phyloP scores from a whole-genome alignment of 176 grass and related monocot species.

The Ampelocalamus luodianensis region DNA sequence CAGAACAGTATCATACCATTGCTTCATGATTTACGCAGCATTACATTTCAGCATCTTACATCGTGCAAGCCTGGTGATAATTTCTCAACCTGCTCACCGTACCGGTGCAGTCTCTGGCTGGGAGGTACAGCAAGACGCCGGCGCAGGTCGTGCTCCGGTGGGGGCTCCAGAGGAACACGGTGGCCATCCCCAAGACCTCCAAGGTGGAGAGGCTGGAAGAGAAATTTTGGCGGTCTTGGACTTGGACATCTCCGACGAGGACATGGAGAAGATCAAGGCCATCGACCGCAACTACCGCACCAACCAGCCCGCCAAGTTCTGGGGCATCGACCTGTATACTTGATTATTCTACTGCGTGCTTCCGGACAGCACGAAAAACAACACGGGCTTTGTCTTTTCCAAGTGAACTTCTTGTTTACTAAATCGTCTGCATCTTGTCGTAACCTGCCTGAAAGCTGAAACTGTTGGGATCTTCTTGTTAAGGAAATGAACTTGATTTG shows the following conservation, averaged over 20 bases:
- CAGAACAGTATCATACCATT: background rate
- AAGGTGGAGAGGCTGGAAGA: constrained; percentile 70
- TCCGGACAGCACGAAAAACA: background rate
- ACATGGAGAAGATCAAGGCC: too few species aligned
- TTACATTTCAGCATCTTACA: too few species aligned
- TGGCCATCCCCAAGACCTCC: constrained; percentile 91
- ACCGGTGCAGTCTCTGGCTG: constrained; percentile 61
- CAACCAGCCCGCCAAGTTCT: too few species aligned
- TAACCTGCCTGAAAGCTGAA: background rate
- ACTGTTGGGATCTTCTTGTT: background rate
- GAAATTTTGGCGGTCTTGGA: constrained; percentile 71
- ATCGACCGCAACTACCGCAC: too few species aligned
- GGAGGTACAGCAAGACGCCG: constrained; percentile 74
- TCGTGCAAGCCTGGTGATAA: background rate
- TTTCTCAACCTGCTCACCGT: background rate
- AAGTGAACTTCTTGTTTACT: background rate
- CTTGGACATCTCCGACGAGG: constrained; percentile 69
- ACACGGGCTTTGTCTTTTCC: background rate
- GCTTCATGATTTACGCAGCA: background rate
- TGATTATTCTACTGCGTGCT: constrained; percentile 39
- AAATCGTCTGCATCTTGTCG: background rate
- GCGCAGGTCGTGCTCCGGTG: constrained; percentile 74
- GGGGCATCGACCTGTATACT: constrained; percentile 84
- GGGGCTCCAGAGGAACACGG: constrained; percentile 89
- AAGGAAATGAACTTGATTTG: constrained; percentile 1